phyloP scores from a whole-genome alignment of 176 grass and related monocot genomes.

The Chrysopogon serrulatus region DNA sequence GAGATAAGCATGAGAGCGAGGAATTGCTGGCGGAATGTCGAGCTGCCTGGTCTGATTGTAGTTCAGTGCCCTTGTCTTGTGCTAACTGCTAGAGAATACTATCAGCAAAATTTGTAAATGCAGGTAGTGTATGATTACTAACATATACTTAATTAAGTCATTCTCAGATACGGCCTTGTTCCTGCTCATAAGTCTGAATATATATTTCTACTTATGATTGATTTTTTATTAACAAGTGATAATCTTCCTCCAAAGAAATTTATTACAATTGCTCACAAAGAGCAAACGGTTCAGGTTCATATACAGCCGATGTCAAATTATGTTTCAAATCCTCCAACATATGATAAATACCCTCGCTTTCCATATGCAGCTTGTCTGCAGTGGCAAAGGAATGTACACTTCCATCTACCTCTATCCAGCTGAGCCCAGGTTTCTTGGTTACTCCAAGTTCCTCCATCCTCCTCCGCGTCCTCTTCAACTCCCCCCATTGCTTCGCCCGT shows the following conservation, averaged over 20 bases:
- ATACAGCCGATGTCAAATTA: conserved; percentile 32
- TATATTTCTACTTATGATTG: neutral
- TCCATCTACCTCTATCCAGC: conserved; percentile 54
- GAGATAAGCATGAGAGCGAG: neutral
- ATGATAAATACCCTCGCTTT: conserved; percentile 31
- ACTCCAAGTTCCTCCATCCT: conserved; percentile 34
- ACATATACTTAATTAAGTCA: neutral
- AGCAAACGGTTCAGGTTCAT: conserved; percentile 21
- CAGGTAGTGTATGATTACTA: conserved; percentile 3
- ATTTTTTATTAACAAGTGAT: conserved; percentile 5
- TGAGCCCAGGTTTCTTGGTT: conserved; percentile 40
- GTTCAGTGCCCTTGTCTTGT: conserved; percentile 9
- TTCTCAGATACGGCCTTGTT: neutral
- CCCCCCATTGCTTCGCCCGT: conserved; percentile 36
- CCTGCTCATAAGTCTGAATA: neutral
- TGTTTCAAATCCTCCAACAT: conserved; percentile 44
- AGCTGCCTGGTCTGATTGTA: conserved; percentile 37
- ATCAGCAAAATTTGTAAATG: conserved; percentile 15
- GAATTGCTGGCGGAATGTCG: conserved; percentile 21
- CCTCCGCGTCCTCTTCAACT: conserved; percentile 42
- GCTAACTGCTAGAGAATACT: neutral
- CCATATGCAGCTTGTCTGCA: conserved; percentile 35
- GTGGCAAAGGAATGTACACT: conserved; percentile 41
- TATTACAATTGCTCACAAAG: neutral
- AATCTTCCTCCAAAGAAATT: neutral